Evolutionary conservation across 2,329 filamentous ascomycete species (phyloP), one percentile per base, ranked within the genome.

Genomic region (Raffaelea ambrosiae): DNA sequence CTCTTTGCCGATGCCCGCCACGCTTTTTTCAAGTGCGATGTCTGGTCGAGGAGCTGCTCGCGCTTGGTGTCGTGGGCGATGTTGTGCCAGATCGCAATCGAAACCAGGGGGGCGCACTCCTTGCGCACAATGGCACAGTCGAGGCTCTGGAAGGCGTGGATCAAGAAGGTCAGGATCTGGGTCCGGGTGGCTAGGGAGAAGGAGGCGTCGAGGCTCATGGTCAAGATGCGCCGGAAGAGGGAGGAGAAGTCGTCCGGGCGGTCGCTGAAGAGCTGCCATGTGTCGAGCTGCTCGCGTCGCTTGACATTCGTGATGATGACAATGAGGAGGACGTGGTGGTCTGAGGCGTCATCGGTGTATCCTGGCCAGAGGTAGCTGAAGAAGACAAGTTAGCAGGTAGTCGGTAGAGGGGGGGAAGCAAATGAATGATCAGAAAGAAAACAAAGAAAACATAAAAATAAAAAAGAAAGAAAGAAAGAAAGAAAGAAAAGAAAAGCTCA

Each of bases 51-150:
- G 48, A 82, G 79, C 31, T 71, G 70, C 47, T 95, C 87, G 55
- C 88, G 79, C 53, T 82, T 78, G 50, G 77, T 74, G 31, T 94
- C 88, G 48, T 78, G 86, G 26, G 87, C 86, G 35, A 98, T 69
- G 61, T 95, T 94, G 59, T 97, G 88, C 93, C 93, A 98, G 58
- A 93, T 88, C 1, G 87, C 84, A 57, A 98, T 95, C 13, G 89
- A 93, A 19, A 98, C 91, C 45, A 98, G 71, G 2, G 94, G 88
- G 7, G 91, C 93, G 65, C 93, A 97, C 71, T 98, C 93, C 64
- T 96, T 97, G 53, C 93, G 83, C 44, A 98, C 86, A 48, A 95
- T 78, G 35, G 79, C 78, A 61, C 83, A 90, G 63, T 98, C 94
- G 29, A 98, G 74, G 42, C 89, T 96, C 64, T 97, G 90, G 62